Base-by-base conservation (phyloP, 257 asterid species). In the Paraleonurus japonicus region DNA sequence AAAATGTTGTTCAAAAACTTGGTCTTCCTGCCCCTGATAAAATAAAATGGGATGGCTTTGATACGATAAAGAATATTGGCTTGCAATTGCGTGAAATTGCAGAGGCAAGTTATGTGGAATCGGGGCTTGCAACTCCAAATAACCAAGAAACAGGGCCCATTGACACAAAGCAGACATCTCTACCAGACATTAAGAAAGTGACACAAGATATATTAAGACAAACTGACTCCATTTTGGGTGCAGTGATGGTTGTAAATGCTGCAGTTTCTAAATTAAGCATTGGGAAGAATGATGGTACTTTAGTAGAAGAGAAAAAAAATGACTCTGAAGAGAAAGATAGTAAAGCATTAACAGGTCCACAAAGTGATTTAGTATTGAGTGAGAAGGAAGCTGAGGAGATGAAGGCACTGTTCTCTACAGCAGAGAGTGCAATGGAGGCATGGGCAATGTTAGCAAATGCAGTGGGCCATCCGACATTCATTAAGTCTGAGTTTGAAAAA, bases 391-490 rank as follows among this genome's bases (percentile, higher is more conserved):
- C 93, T 68, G 98, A 92, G 80, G 98, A 95, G 81, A 95, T 95
- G 99, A 89, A 84, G 88, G 87, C 82, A 61, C 92, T 95, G 43
- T 95, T 95, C 81, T 88, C 92, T 28, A 92, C 90, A 13, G 99
- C 98, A 43, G 99, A 95, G 85, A 95, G 96, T 85, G 99, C 99
- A 71, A 92, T 92, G 98, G 99, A 95, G 80, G 99, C 99, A 60
- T 92, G 99, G 99, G 98, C 99, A 33, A 80, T 95, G 97, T 82
- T 95, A 39, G 99, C 96, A 10, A 89, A 92, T 61, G 91, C 99
- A 17, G 69, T 89, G 84, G 99, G 99, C 62, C 99, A 95, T 78
- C 95, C 96, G 2, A 92, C 96, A 35, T 95, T 95, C 78, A 89
- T 95, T 58, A 89, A 90, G 80, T 95, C 99, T 17, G 99, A 95